These are phyloP conservation scores for Saccharomycopsis schoenii DNA, from an alignment of 805 yeast genomes.

Conservation along the genomic window DNA sequence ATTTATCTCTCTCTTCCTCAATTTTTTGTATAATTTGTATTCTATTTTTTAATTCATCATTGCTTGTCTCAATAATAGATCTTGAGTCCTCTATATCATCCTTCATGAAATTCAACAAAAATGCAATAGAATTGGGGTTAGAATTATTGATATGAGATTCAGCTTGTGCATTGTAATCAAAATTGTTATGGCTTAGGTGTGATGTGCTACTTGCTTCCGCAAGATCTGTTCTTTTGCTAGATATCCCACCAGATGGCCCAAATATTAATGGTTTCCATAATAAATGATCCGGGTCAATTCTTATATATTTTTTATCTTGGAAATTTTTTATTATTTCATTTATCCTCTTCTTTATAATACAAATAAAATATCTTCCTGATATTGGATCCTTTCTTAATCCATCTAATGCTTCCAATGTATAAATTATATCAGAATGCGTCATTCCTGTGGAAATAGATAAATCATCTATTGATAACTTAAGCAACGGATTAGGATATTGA, in stretches of 20 bases:
- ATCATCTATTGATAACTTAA: constrained; percentile 43
- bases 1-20: constrained; percentile 21
- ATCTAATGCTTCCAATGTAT: constrained; percentile 71
- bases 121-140: constrained; percentile 34
- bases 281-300: constrained; percentile 42
- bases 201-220: neutral
- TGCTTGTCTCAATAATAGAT: constrained; percentile 46
- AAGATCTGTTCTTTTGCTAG: constrained; percentile 31
- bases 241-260: constrained; percentile 82
- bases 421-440: constrained; percentile 77
- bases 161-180: neutral
- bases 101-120: constrained; percentile 47
- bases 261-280: constrained; percentile 78
- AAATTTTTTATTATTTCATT: constrained; percentile 36
- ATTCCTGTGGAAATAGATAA: constrained; percentile 70
- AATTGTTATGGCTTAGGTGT: neutral
- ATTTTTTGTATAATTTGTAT: constrained; percentile 20
- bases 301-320: constrained; percentile 43
- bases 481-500: constrained; percentile 11
- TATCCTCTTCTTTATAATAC: constrained; percentile 37
- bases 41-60: constrained; percentile 34
- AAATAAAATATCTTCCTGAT: constrained; percentile 41
- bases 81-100: constrained; percentile 62
- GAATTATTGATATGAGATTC: neutral
- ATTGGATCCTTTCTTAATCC: constrained; percentile 42